Base-by-base conservation (phyloP, 257 asterid genomes). In the Lavandula angustifolia region DNA sequence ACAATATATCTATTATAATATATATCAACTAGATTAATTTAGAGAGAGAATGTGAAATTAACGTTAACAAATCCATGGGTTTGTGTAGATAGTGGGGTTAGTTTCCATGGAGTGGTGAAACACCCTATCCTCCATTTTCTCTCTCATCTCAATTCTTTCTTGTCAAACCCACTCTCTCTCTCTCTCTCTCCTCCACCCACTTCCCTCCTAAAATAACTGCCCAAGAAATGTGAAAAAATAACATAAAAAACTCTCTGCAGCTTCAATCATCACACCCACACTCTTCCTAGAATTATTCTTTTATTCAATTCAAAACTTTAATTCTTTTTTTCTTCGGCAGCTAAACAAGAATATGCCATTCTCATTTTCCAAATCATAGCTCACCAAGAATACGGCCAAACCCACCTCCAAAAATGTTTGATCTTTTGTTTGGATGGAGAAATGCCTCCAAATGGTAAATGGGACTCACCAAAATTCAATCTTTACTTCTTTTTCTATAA, bases 361-460 rank as follows among this genome's bases (percentile, higher is more conserved):
- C 61, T 41, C 47, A 14, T 38, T 50, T 27, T 6, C 33, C 9
- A 32, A 31, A 29, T 27, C 12, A 12, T n/a, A 33, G 41, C 9
- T 38, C 33, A 56, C 27, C 37, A 34, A 9, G 9, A 50, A 35
- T 34, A 14, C 6, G 3, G 22, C 14, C 49, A 5, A 18, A 27
- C 1, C 2, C 53, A n/a, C 4, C 31, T 1, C 14, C 37, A 31
- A 52, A 56, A 41, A 74, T 87, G 91, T 75, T 91, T 68, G 84
- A 75, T 54, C 11, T 81, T 66, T 69, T 91, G 3, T 85, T 88
- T 59, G 91, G 98, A 8, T 91, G 98, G 96, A 80, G 89, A 80
- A 88, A 86, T 76, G 96, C 95, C 67, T 81, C 95, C 3, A 91
- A 87, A 81, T 91, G 96, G 97, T 90, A 66, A 6, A 16, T 12